Evolutionary conservation across 202 grass and related monocot species (phyloP), one percentile per base, ranked within the genome.

Genomic region (Setaria viridis): DNA sequence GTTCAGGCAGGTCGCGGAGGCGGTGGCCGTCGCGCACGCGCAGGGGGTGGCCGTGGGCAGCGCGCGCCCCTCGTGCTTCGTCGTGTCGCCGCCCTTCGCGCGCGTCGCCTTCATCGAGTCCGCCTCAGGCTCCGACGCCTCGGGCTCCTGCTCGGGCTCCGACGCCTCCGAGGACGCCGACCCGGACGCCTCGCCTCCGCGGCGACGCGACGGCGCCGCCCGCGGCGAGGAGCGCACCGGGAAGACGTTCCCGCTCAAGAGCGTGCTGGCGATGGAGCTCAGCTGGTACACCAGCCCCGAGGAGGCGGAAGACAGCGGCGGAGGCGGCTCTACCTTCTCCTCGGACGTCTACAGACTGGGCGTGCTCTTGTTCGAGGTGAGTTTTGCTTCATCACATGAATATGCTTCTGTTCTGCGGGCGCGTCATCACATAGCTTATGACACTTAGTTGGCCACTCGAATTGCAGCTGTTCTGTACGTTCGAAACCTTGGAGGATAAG

Each of bases 21-120:
- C 92, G 1, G 93, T 99, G 41, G 87, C 86, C 82, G 60, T 91
- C 68, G 97, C 97, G 39, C 97, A 99, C 87, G 87, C 93, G 11
- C 93, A 99, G 87, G 97, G 93, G 20, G 92, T 99, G 17, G 94
- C 93, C 54, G 90, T 99, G 51, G 90, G 91, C 45, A 96, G 89
- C 87, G 89, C 82, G 14, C 93, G 97, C 3, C 97, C 97, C 0
- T 99, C 97, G 7, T 99, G 97, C 84, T 96, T 99, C 82, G 93
- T 99, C 77, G 80, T 99, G 51, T 99, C 97, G 16, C 85, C 97
- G 72, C 85, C 97, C 70, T 92, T 99, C 58, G 80, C 90, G 33
- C 88, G 90, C 76, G 94, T 99, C 76, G 94, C 93, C 68, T 99
- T 99, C 81, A 99, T 99, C 41, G 97, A 99, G 87, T 96, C 93